These are phyloP conservation scores for Lenwebbia sp. DNA, from an alignment of 345 rosid genomes.

Conservation along the genomic window DNA sequence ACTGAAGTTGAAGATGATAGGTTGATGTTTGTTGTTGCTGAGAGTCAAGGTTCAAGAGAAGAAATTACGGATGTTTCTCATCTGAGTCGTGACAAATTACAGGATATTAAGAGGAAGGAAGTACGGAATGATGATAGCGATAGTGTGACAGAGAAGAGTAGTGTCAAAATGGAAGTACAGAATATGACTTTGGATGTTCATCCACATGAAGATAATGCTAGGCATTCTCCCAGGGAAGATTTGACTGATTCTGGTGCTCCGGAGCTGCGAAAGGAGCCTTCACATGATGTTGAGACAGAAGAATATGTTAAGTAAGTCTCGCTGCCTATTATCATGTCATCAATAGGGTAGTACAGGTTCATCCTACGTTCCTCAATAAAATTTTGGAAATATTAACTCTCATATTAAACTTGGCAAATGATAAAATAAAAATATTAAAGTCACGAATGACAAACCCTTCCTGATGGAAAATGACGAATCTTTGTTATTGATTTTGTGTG, in stretches of 20 bases:
- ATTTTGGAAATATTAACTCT: neutral
- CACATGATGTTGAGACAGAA: neutral
- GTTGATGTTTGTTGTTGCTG: neutral
- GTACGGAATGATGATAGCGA: neutral
- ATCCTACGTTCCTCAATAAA: neutral
- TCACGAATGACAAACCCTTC: neutral
- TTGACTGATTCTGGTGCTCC: neutral
- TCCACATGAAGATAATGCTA: neutral
- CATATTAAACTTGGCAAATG: neutral
- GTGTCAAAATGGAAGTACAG: neutral
- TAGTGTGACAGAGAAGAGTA: neutral
- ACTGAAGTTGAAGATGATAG: conserved; percentile 1
- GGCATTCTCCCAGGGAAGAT: neutral
- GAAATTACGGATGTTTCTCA: neutral
- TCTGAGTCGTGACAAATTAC: neutral
- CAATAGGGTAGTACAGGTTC: neutral
- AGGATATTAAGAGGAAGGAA: neutral
- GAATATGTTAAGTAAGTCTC: neutral
- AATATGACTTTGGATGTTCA: neutral
- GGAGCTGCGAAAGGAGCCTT: neutral
- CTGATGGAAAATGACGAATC: neutral
- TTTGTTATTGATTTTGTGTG: neutral
- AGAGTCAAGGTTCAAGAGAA: neutral
- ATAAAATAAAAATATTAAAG: neutral
- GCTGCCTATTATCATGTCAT: neutral